These are phyloP conservation scores for Trametes coccinea DNA, from an alignment of 768 basidiomycete species.

Conservation along the genomic window DNA sequence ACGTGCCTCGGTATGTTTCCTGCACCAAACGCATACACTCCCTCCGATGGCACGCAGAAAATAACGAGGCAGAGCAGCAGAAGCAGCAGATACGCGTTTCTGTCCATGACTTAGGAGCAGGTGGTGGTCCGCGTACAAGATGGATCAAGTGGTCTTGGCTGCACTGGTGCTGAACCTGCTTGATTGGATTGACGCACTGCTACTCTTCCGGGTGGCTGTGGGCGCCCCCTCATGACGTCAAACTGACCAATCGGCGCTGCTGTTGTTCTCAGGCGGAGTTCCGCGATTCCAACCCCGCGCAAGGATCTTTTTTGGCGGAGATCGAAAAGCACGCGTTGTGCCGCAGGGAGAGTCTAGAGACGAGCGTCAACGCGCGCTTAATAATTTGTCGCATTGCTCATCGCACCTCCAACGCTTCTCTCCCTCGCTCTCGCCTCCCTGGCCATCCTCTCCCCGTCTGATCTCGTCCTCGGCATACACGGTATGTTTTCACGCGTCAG, in stretches of 20 bases:
- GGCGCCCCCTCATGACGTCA: constrained; percentile 14
- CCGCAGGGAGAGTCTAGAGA: not conserved
- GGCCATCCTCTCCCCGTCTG: constrained; percentile 32
- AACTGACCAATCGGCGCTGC: constrained; percentile 4
- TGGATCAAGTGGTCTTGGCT: not conserved
- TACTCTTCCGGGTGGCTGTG: not conserved
- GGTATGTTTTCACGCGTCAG: constrained; percentile 32
- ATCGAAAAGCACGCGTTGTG: not conserved
- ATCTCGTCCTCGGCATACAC: constrained; percentile 21
- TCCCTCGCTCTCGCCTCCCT: constrained; percentile 27
- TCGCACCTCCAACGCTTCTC: constrained; percentile 24
- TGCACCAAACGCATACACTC: constrained; percentile 75
- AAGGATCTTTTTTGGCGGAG: constrained; percentile 14
- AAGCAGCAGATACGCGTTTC: constrained; percentile 18
- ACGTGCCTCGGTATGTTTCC: constrained; percentile 72
- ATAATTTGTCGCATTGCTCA: constrained; percentile 28
- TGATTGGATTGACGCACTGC: not conserved
- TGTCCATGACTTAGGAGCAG: constrained; percentile 18
- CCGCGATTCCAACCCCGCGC: not conserved
- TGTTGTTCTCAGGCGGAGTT: constrained; percentile 1
- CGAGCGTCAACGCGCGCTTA: constrained; percentile 28
- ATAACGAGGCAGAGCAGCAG: constrained; percentile 53
- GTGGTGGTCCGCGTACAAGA: constrained; percentile 4
- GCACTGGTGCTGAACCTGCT: not conserved
- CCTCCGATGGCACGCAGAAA: constrained; percentile 55